These are phyloP conservation scores for Wickerhamiella slavikovae DNA, from an alignment of 805 yeast species.

Conservation along the genomic window DNA sequence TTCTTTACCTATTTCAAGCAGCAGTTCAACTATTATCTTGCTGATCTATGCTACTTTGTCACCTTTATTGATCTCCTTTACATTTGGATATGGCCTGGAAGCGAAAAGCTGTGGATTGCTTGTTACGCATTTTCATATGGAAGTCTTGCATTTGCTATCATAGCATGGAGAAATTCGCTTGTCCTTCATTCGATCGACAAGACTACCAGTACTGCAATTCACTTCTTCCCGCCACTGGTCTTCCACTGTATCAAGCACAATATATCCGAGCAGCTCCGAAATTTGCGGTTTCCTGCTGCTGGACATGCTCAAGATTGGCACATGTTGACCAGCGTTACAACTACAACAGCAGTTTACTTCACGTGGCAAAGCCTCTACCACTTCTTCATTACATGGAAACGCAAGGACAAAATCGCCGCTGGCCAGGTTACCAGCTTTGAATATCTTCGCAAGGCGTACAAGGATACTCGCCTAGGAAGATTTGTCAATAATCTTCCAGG, in stretches of 20 bases:
- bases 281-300: slow-evolving; percentile 61
- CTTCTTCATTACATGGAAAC: slow-evolving; percentile 69
- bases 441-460: slow-evolving; percentile 53
- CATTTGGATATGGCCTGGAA: slow-evolving; percentile 67
- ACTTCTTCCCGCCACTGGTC: slow-evolving; percentile 73
- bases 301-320: slow-evolving; percentile 50
- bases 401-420: slow-evolving; percentile 59
- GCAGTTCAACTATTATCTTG: slow-evolving; percentile 69
- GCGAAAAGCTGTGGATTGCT: slow-evolving; percentile 51
- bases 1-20: slow-evolving; percentile 62
- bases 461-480: slow-evolving; percentile 42
- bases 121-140: slow-evolving; percentile 81
- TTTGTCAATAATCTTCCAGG: slow-evolving; percentile 70
- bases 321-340: slow-evolving; percentile 42
- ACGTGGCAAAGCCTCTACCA: slow-evolving; percentile 84
- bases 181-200: slow-evolving; percentile 85
- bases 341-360: slow-evolving; percentile 67
- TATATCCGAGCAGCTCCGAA: slow-evolving; percentile 30
- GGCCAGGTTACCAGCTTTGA: slow-evolving; percentile 82
- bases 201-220: slow-evolving; percentile 79
- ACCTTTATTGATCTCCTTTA: slow-evolving; percentile 47
- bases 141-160: slow-evolving; percentile 77
- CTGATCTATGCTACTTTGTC: slow-evolving; percentile 85
- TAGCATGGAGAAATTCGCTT: slow-evolving; percentile 87
- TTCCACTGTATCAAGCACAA: slow-evolving; percentile 76